Conservation (phyloP, 257 asterid species). For the Solanum gandarillasii region DNA sequence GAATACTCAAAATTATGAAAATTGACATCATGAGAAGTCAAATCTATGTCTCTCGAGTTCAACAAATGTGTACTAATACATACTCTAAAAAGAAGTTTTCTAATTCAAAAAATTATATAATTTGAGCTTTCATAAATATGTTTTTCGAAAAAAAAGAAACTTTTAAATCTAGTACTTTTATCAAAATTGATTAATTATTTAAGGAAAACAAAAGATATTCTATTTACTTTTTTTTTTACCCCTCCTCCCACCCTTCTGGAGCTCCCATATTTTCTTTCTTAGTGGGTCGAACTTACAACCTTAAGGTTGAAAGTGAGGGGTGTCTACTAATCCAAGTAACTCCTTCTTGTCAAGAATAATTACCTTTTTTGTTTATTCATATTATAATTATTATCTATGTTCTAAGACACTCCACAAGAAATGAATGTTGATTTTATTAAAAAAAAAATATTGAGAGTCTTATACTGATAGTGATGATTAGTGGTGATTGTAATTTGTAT, state of each 20-base stretch:
- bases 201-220: background rate
- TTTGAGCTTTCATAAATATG: background rate
- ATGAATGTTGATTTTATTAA: background rate
- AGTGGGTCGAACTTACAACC: no score
- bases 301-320: background rate
- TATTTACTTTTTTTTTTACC: background rate
- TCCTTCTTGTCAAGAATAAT: background rate
- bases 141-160: background rate
- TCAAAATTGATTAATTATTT: no score
- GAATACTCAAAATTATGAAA: background rate
- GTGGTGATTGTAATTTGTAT: no score
- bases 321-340: background rate
- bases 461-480: background rate
- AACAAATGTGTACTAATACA: background rate
- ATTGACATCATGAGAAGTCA: background rate
- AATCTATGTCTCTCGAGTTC: background rate
- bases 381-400: no score
- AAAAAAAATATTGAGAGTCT: no score
- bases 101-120: background rate
- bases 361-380: background rate
- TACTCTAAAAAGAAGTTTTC: background rate
- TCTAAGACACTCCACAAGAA: background rate
- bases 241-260: background rate
- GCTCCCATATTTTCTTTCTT: background rate
- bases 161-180: background rate